These are phyloP conservation scores for Brasenia schreberi DNA, from an alignment of 164 flowering plant species.

Conservation along the genomic window DNA sequence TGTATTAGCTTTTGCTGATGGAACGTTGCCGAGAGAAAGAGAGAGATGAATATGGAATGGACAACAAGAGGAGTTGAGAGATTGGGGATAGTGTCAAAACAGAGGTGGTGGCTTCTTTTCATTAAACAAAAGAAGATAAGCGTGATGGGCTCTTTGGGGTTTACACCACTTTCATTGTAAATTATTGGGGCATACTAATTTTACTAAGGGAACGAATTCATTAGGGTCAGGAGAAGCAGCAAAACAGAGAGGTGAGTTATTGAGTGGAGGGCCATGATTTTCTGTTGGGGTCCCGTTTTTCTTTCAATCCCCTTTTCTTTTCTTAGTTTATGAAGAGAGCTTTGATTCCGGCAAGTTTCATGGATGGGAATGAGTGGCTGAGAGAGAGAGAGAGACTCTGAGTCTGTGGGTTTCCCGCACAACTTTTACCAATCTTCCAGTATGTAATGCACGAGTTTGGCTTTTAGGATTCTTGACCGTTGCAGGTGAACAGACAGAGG, in stretches of 20 bases:
- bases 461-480: too few relatives aligned
- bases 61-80: not conserved
- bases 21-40: not conserved
- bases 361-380: too few relatives aligned
- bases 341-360: too few relatives aligned
- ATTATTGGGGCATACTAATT: not conserved
- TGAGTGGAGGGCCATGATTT: constrained; percentile 10
- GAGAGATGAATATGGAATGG: not conserved
- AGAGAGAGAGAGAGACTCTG: not conserved
- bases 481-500: too few relatives aligned
- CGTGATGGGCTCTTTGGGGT: not conserved
- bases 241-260: not conserved
- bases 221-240: too few relatives aligned
- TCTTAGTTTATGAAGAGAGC: too few relatives aligned
- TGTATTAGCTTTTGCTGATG: not conserved
- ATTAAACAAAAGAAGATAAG: not conserved
- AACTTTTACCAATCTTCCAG: constrained; percentile 10
- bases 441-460: too few relatives aligned
- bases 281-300: not conserved
- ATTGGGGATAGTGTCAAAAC: not conserved
- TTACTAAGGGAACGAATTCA: not conserved
- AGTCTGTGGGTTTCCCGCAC: constrained; percentile 12
- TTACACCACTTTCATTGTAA: not conserved
- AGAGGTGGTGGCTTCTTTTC: not conserved
- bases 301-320: too few relatives aligned